Evolutionary conservation across 495 filamentous ascomycete species (phyloP), one percentile per base, ranked within the genome.

Genomic region (Tuber microsphaerosporum): DNA sequence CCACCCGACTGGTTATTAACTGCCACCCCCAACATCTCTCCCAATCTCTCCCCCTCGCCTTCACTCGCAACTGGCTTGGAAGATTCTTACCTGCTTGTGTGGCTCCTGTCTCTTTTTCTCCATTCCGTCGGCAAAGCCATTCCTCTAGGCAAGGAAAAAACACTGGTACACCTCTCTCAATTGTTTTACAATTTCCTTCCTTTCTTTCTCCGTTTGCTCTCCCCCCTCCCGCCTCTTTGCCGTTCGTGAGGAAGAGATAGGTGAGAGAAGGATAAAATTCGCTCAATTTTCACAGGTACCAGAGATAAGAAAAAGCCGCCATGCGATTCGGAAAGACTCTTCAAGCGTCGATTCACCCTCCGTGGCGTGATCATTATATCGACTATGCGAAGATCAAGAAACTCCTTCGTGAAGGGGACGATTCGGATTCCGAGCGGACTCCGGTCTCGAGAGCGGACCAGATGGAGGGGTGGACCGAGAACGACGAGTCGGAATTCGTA

Each of bases 251-350:
- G 56, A 65, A 65, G 56, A 34, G 56, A 65, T 6, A 65, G 56
- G 4, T 14, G 14, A 34, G 56, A 16, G 26, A 65, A 34, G 17
- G 16, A 7, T 4, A 65, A 31, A 65, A 65, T 17, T 34, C 26
- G 26, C 56, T 17, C 26, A 34, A 17, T 65, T 65, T 34, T 34
- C 26, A 34, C 56, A 65, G 26, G 19, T 65, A 65, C 56, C 6
- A 34, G 12, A 34, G 56, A 65, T 34, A 34, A 65, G 31, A 22
- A 78, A 39, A 72, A 43, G 10, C 19, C 81, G 88, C 46, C 71
- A 99, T 99, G 95, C 90, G 92, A 76, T 99, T 97, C 86, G 95
- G 94, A 65, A 93, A 89, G 85, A 97, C 92, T 39, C 89, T 99
- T 65, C 88, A 89, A 71, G 88, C 88, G 75, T 90, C 92, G 17